phyloP scores from a whole-genome alignment of 306 rosid species.

The Dryas octopetala region DNA sequence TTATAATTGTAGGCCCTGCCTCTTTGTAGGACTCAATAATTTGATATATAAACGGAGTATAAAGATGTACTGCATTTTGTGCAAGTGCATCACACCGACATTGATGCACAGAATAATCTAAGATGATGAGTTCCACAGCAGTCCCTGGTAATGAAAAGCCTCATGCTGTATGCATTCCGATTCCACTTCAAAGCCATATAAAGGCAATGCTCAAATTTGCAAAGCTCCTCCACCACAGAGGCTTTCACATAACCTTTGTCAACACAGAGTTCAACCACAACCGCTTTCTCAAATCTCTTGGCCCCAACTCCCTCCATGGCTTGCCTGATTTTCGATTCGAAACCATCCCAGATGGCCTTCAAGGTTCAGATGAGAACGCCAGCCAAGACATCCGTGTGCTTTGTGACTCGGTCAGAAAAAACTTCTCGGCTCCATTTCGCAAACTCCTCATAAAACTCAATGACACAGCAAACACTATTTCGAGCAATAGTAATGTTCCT shows the following conservation, averaged over 20 bases:
- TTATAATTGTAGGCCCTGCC: neutral
- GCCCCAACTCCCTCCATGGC: neutral
- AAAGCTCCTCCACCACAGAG: slow-evolving; percentile 3
- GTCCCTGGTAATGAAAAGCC: neutral
- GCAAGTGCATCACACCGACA: neutral
- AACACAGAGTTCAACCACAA: slow-evolving; percentile 17
- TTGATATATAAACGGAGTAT: neutral
- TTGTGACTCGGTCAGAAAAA: neutral
- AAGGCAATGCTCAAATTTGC: slow-evolving; percentile 15
- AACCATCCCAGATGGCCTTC: slow-evolving; percentile 19
- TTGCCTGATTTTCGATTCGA: neutral
- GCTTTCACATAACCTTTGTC: slow-evolving; percentile 12
- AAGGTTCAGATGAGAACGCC: neutral
- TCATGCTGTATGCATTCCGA: slow-evolving; percentile 9
- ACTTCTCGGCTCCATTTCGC: neutral
- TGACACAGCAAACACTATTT: neutral
- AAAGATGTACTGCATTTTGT: neutral
- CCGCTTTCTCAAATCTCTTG: slow-evolving; percentile 5
- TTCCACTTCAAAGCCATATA: slow-evolving; percentile 7
- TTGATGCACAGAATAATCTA: no score
- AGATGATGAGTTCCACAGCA: neutral
- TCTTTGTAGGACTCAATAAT: neutral
- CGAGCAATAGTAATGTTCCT: neutral
- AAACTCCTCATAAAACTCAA: neutral
- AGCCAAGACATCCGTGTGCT: neutral